Evolutionary conservation across 2,329 filamentous ascomycete species (phyloP), one percentile per base, ranked within the genome.

Genomic region (Hypoxylon sp.): DNA sequence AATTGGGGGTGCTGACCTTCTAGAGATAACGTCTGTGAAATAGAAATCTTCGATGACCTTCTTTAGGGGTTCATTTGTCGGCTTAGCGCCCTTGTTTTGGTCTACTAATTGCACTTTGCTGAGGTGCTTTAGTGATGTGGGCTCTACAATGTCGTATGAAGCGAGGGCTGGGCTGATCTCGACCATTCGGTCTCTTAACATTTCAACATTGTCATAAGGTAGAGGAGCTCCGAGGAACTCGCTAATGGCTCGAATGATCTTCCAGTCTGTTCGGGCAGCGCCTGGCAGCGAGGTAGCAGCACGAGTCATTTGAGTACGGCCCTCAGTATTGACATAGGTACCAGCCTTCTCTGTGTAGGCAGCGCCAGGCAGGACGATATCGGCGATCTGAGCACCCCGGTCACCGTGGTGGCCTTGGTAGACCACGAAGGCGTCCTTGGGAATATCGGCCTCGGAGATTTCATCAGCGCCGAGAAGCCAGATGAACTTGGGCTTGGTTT

Each of bases 401-500:
- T 99, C 96, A 82, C 96, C 96, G 81, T 99, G 96, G 81, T 99
- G 96, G 72, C 96, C 96, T 82, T 99, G 96, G 85, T 99, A 99
- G 76, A 99, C 89, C 69, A 99, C 91, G 79, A 98, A 99, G 11
- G 96, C 94, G 73, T 96, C 92, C 86, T 96, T 97, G 75, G 96
- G 96, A 63, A 99, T 93, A 74, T 98, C 94, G 65, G 89, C 87
- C 73, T 93, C 89, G 71, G 87, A 86, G 78, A 98, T 87, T 83
- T 99, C 96, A 79, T 99, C 96, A 28, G 96, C 96, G 73, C 94
- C 96, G 56, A 99, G 90, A 56, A 99, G 90, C 94, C 95, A 99
- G 78, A 99, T 84, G 77, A 99, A 94, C 87, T 98, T 99, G 69
- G 96, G 91, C 78, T 90, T 92, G 53, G 93, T 95, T 79, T 93